Conservation (phyloP, 2,329 filamentous ascomycete genomes). For the Nothomitra cinnamomea region DNA sequence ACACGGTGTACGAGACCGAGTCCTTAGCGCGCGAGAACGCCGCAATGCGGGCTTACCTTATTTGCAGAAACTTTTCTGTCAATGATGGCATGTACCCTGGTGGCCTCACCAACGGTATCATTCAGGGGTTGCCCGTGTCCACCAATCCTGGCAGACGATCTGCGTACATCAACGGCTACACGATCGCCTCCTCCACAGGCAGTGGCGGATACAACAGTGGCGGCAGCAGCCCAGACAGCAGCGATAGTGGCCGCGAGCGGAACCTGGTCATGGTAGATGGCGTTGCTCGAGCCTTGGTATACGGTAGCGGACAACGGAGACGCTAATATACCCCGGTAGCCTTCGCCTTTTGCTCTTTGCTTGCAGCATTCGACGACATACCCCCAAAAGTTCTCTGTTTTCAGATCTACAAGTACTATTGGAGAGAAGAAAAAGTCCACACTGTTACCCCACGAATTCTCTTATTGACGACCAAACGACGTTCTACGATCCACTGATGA, state of each 20-base stretch:
- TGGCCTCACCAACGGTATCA: constrained; percentile 33
- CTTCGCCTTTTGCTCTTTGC: too few species aligned
- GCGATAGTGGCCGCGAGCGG: constrained; percentile 22
- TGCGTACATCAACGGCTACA: constrained; percentile 31
- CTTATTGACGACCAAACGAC: too few species aligned
- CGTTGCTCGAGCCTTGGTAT: not conserved
- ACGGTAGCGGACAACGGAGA: not conserved
- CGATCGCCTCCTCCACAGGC: constrained; percentile 19
- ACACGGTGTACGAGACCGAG: constrained; percentile 68
- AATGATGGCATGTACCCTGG: constrained; percentile 74
- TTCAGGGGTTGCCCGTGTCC: constrained; percentile 45
- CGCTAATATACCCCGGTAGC: not conserved
- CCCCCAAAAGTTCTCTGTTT: too few species aligned
- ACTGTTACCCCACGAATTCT: too few species aligned
- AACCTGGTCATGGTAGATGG: not conserved
- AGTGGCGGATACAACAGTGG: constrained; percentile 33
- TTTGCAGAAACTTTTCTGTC: constrained; percentile 92
- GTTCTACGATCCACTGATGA: too few species aligned
- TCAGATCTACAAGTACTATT: too few species aligned
- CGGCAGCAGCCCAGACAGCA: constrained; percentile 35
- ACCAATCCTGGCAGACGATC: constrained; percentile 41
- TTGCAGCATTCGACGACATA: too few species aligned
- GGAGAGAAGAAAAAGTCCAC: too few species aligned
- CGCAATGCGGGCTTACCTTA: constrained; percentile 91
- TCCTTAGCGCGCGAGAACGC: constrained; percentile 79